These are phyloP conservation scores for Boletus fagicola DNA, from an alignment of 768 basidiomycete species.

Conservation along the genomic window DNA sequence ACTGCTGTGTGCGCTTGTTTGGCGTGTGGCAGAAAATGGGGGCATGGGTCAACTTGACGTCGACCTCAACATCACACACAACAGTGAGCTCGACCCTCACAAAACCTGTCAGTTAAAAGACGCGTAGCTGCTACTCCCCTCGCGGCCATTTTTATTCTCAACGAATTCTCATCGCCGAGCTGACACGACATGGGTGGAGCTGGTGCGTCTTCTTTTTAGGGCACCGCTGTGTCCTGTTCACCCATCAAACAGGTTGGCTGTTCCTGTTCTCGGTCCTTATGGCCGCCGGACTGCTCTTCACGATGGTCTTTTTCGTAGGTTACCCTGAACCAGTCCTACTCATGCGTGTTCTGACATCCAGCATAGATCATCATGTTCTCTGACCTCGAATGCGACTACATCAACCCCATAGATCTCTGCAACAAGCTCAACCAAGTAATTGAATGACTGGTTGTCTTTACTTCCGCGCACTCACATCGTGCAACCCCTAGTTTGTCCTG, in stretches of 20 bases:
- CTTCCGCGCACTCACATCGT: not conserved
- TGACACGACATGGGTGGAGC: conserved; percentile 40
- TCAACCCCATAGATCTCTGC: conserved; percentile 99
- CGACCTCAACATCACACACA: conserved; percentile 1
- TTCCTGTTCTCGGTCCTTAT: conserved; percentile 96
- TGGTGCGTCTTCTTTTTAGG: conserved; percentile 32
- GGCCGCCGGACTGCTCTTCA: conserved; percentile 93
- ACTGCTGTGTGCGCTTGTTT: conserved; percentile 27
- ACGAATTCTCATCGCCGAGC: not conserved
- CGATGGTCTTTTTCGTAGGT: conserved; percentile 99
- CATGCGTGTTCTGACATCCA: not conserved
- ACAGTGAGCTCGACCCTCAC: not conserved
- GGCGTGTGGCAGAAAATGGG: conserved; percentile 29
- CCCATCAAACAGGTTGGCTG: conserved; percentile 72
- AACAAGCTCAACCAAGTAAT: conserved; percentile 97
- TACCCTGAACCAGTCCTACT: not conserved
- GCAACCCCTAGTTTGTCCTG: conserved; percentile 76
- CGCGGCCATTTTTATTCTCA: not conserved
- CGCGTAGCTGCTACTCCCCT: not conserved
- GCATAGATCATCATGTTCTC: conserved; percentile 99
- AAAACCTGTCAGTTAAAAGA: not conserved
- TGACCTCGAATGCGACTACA: conserved; percentile 98
- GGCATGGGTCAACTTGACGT: not conserved
- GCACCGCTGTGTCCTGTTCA: not conserved
- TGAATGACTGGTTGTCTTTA: conserved; percentile 2